Percentiles rank a stretch among this genome's conserved stretches.
Conservation (phyloP, 2,329 filamentous ascomycete genomes). For the Ilyonectria destructans region DNA sequence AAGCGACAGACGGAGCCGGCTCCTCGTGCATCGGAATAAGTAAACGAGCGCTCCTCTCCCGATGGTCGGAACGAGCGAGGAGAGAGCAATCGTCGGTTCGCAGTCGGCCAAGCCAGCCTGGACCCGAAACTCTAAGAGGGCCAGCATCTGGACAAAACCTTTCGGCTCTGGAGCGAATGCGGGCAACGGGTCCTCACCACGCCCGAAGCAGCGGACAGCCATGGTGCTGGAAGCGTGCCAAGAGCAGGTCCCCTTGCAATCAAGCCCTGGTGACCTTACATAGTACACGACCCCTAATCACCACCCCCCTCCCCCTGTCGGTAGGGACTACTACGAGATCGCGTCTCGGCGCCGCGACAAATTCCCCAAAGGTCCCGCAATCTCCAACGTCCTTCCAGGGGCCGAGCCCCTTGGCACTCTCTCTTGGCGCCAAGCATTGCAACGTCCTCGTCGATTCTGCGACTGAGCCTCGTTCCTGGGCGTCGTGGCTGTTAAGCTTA, state of each 20-base stretch:
- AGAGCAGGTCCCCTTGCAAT: background rate
- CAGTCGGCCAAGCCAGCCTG: background rate
- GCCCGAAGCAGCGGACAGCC: no score
- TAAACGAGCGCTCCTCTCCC: no score
- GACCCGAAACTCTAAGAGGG: background rate
- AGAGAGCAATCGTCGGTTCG: conserved; percentile 9
- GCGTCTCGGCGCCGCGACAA: no score
- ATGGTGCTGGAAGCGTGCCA: background rate
- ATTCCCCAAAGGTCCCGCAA: background rate
- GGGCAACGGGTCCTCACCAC: no score
- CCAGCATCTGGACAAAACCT: background rate
- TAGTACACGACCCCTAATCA: background rate
- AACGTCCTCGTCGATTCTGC: background rate
- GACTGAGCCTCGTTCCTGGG: background rate
- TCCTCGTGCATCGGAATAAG: no score
- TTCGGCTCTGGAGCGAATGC: background rate
- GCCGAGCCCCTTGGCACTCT: background rate
- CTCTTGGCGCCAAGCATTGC: background rate
- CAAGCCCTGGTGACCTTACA: background rate
- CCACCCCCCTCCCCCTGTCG: background rate
- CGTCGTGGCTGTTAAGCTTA: background rate
- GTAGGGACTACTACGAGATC: no score
- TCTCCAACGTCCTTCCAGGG: background rate
- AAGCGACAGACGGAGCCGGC: no score
- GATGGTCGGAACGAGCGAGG: no score